Base-by-base conservation (phyloP, 225 moss, liverwort and hornwort species). In the Marchantia paleacea region DNA sequence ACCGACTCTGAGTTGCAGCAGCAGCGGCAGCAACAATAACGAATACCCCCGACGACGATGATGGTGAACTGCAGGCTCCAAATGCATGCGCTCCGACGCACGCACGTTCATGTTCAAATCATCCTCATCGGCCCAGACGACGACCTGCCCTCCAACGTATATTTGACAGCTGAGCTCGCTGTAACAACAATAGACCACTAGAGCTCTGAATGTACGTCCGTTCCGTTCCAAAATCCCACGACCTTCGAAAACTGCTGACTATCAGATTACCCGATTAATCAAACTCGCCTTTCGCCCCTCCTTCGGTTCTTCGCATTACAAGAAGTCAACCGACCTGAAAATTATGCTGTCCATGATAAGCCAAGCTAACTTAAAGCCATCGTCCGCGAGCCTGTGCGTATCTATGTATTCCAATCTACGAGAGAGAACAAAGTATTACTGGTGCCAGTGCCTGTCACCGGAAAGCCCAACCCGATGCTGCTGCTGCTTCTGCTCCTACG, bases 101-200 rank as follows among this genome's bases (percentile, higher is more conserved):
- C 65, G 65, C 25, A 31, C 68, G 29, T 29, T 68, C 68, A 68
- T 31, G 16, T 68, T 68, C 68, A 15, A 68, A 68, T 16, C 30
- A 68, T 8, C 15, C 30, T 68, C 68, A 68, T 68, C 30, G 12
- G 66, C 26, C 12, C 66, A 11, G 20, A 25, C 66, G 3, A 28
- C 28, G 1, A 66, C 66, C 26, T 9, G 31, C 68, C 57, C 57
- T 31, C 68, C 31, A 68, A 29, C 68, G 68, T 68, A 68, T 31
- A 68, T 30, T 68, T 15, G 14, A 30, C 29, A 30, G 25, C 68
- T 68, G 68, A 68, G 68, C 68, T 66, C 68, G 31, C 68, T 68
- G 68, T 68, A 15, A 68, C 68, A 68, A 14, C 66, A 28, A 66
- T 30, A 31, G 68, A 30, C 68, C 4, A 1, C n/a, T 9, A 31